Evolutionary conservation across 345 rosid species (phyloP), one percentile per base, ranked within the genome.

Genomic region (Eucalyptus regnans): DNA sequence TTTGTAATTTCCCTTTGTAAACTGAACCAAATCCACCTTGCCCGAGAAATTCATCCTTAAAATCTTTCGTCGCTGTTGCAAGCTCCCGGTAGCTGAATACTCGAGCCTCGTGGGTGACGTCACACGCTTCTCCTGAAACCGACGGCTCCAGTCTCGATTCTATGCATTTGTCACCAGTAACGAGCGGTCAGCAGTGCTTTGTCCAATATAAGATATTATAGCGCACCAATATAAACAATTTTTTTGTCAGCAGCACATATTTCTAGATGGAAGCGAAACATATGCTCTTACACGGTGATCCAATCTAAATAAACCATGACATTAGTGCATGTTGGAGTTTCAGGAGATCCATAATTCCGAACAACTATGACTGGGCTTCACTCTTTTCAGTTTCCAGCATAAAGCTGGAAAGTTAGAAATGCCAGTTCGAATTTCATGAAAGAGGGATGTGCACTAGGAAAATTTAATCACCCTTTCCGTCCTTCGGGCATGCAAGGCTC

Each of bases 21-120:
- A 97, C 99, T 68, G 89, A 87, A 44, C 99, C 99, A 54, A 97
- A 97, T 80, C 99, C 99, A 50, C 99, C 98, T 89, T 89, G 94
- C 29, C 99, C 99, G 51, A 96, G 90, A 68, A 95, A 91, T 50
- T 91, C 93, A 2, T 50, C 54, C 52, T 87, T 88, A 90, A 97
- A 96, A 88, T 91, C 90, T 29, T 91, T 92, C 12, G 99, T 96
- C 14, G 95, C 96, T 8, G 80, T 88, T 76, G 94, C 97, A 48
- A 97, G 97, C 88, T 96, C 96, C 86, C 88, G 66, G 91, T 94
- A 95, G 88, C 93, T 91, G 89, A 96, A 95, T 88, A 86, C 92
- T 37, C 71, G 89, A 88, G 91, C 89, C 58, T 64, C 84, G 13
- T 86, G 41, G 60, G 56, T 56, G 71, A 86, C 46, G 86, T 51